phyloP scores from a whole-genome alignment of 2,329 filamentous ascomycete species.

The Laburnicola sp. region DNA sequence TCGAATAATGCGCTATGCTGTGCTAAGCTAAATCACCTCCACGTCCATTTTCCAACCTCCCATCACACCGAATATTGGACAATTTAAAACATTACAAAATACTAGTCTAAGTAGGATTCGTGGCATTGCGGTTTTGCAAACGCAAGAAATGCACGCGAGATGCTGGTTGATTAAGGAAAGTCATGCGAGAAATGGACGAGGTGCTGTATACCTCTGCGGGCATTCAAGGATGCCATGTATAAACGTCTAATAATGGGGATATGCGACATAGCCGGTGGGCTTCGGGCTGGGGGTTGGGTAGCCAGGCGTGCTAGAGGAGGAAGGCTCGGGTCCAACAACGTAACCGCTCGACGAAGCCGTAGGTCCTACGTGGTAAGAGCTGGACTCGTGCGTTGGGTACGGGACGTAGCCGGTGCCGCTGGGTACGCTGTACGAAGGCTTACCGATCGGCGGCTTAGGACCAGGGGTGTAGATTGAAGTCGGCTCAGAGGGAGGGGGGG shows the following conservation, averaged over 20 bases:
- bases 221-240: too few species aligned
- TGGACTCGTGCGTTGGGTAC: slow-evolving; percentile 26
- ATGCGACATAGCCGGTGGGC: background rate
- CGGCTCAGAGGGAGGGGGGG: slow-evolving; percentile 10
- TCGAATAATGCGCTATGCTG: too few species aligned
- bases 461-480: slow-evolving; percentile 7
- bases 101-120: background rate
- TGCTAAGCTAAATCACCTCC: too few species aligned
- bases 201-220: too few species aligned
- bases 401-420: slow-evolving; percentile 21
- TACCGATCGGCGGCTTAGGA: slow-evolving; percentile 6
- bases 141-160: background rate
- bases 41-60: too few species aligned
- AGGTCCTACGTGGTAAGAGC: slow-evolving; percentile 2
- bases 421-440: slow-evolving; percentile 9
- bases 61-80: too few species aligned
- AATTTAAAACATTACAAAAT: background rate
- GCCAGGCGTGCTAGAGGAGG: slow-evolving; percentile 11
- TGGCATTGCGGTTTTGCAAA: slow-evolving; percentile 2
- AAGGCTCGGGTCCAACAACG: slow-evolving; percentile 21
- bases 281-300: slow-evolving; percentile 5
- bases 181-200: background rate
- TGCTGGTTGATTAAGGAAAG: slow-evolving; percentile 1
- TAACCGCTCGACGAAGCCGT: slow-evolving; percentile 6
- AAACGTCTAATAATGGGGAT: background rate